Evolutionary conservation across 2,329 filamentous ascomycete species (phyloP).

Genomic region (Paecilomyces niveus): DNA sequence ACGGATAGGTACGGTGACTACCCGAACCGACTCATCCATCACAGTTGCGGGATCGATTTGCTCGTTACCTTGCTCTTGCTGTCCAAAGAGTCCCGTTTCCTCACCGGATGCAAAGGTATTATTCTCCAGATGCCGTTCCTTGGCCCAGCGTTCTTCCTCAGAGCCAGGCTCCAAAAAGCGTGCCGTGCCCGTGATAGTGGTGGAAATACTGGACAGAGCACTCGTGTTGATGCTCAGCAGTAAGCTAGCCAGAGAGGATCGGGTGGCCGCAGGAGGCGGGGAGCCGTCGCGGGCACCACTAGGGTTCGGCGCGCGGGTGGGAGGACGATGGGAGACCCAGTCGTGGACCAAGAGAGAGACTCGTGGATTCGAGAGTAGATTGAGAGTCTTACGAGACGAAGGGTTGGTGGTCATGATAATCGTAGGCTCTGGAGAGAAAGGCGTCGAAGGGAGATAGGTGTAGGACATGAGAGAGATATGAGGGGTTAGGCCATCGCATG

Average conservation of each 20-base stretch:
- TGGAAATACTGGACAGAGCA: slow-evolving; percentile 78
- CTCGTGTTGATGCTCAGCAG: slow-evolving; percentile 88
- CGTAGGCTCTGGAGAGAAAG: slow-evolving; percentile 62
- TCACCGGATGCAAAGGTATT: slow-evolving; percentile 70
- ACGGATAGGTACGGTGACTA: slow-evolving; percentile 76
- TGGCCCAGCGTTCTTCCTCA: slow-evolving; percentile 79
- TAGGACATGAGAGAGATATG: slow-evolving; percentile 99
- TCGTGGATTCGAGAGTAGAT: slow-evolving; percentile 74
- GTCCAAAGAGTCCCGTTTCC: slow-evolving; percentile 39
- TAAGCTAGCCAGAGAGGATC: slow-evolving; percentile 71
- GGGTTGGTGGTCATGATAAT: slow-evolving; percentile 91
- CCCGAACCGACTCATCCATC: slow-evolving; percentile 70
- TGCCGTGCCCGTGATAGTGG: slow-evolving; percentile 87
- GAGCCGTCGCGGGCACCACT: slow-evolving; percentile 54
- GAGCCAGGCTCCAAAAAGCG: slow-evolving; percentile 64
- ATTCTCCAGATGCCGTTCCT: slow-evolving; percentile 77
- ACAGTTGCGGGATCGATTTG: slow-evolving; percentile 41
- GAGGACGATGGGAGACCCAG: slow-evolving; percentile 90
- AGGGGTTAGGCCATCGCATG: slow-evolving; percentile 72
- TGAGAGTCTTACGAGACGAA: slow-evolving; percentile 63
- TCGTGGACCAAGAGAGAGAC: slow-evolving; percentile 96
- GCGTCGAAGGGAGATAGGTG: slow-evolving; percentile 81
- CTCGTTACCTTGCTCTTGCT: slow-evolving; percentile 19
- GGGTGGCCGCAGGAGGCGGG: slow-evolving; percentile 53
- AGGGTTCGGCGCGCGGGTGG: slow-evolving; percentile 54